Evolutionary conservation across 164 flowering plant genomes (phyloP).

Genomic region (Nymphaea colorata): DNA sequence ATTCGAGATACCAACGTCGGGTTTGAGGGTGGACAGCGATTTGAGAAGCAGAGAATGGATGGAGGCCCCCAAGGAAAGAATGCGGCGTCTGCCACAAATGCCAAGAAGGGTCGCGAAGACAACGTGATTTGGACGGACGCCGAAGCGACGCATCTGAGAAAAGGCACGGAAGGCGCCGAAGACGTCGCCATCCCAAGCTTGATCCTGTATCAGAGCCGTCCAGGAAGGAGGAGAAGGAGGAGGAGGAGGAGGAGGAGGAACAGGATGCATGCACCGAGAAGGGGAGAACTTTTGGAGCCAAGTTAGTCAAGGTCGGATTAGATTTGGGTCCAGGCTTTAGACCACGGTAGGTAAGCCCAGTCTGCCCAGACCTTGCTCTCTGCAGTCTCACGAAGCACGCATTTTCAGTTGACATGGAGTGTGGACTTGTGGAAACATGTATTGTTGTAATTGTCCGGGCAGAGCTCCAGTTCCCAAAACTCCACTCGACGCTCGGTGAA

Average conservation of each 20-base stretch:
- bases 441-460: too few relatives aligned
- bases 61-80: neutral
- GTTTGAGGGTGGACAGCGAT: neutral
- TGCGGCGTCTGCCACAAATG: neutral
- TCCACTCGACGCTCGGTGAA: too few relatives aligned
- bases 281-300: too few relatives aligned
- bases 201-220: neutral
- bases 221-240: neutral
- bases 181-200: neutral
- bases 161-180: neutral
- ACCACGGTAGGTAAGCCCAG: too few relatives aligned
- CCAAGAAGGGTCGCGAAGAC: neutral
- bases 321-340: too few relatives aligned
- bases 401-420: too few relatives aligned
- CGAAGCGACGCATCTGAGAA: neutral
- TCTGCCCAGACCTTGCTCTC: too few relatives aligned
- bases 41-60: neutral
- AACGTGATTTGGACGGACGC: neutral
- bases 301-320: too few relatives aligned
- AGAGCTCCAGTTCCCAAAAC: too few relatives aligned
- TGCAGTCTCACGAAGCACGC: too few relatives aligned
- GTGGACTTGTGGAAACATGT: too few relatives aligned
- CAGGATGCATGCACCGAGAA: neutral
- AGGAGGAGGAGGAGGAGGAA: too few relatives aligned
- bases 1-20: constrained; percentile 1